A percentile compares a stretch with the other conserved stretches of the same genome.
These are phyloP conservation scores for Grigorovia transvaalensis DNA, from an alignment of 805 yeast genomes.

Conservation along the genomic window DNA sequence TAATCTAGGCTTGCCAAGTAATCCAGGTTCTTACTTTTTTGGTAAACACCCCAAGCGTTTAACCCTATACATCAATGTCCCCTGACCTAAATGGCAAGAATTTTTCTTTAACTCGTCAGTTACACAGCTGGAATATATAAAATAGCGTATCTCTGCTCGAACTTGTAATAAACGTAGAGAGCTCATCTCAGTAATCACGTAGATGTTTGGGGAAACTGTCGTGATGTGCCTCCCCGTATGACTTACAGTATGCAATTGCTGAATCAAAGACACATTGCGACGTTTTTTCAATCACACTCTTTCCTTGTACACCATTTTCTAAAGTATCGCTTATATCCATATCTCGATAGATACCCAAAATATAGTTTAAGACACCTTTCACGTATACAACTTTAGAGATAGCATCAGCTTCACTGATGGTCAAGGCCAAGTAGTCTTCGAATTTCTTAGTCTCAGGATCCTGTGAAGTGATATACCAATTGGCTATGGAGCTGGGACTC, in stretches of 20 bases:
- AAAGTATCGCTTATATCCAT: constrained; percentile 7
- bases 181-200: not conserved
- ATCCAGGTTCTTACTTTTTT: too few species aligned
- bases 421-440: constrained; percentile 32
- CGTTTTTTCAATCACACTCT: not conserved
- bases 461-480: constrained; percentile 9
- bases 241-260: not conserved
- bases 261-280: not conserved
- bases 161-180: not conserved
- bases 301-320: constrained; percentile 1
- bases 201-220: not conserved
- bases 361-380: constrained; percentile 30
- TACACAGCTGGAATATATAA: too few species aligned
- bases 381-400: constrained; percentile 28
- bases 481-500: constrained; percentile 3
- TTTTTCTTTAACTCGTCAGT: too few species aligned
- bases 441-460: constrained; percentile 6
- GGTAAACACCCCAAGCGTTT: too few species aligned
- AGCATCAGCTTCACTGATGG: constrained; percentile 31
- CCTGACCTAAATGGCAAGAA: too few species aligned
- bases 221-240: not conserved
- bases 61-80: too few species aligned
- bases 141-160: too few species aligned
- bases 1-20: too few species aligned
- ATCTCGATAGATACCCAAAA: constrained; percentile 24